Percentiles rank a stretch among this genome's conserved stretches.
Conservation (phyloP, 192 early-diverging fungal species). For the Coemansia sp. region DNA sequence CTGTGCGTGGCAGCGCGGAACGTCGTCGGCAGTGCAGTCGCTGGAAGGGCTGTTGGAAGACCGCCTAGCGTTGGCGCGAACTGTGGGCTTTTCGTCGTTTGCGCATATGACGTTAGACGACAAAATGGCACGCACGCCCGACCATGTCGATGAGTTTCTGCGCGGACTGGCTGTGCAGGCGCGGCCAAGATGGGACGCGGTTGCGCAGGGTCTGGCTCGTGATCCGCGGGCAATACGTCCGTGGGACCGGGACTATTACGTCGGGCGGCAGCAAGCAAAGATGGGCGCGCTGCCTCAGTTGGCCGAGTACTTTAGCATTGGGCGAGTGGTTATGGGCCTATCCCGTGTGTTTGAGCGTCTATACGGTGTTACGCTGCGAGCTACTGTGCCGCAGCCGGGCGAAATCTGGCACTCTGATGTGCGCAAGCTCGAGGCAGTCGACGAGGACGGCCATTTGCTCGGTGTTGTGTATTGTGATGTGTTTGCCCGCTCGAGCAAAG, state of each 20-base stretch:
- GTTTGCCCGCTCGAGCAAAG: slow-evolving; percentile 71
- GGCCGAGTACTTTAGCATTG: slow-evolving; percentile 81
- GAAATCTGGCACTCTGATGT: slow-evolving; percentile 93
- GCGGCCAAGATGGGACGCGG: slow-evolving; percentile 53
- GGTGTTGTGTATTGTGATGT: slow-evolving; percentile 96
- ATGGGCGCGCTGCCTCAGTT: slow-evolving; percentile 52
- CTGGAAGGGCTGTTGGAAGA: slow-evolving; percentile 74
- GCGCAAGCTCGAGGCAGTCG: slow-evolving; percentile 84
- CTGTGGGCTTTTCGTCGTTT: slow-evolving; percentile 80
- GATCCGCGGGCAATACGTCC: slow-evolving; percentile 16
- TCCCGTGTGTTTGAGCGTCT: slow-evolving; percentile 80
- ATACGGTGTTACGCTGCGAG: slow-evolving; percentile 84
- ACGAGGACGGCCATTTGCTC: slow-evolving; percentile 80
- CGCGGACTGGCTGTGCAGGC: slow-evolving; percentile 63
- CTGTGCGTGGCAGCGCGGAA: slow-evolving; percentile 70
- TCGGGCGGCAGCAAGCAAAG: slow-evolving; percentile 48
- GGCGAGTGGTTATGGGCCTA: slow-evolving; percentile 80
- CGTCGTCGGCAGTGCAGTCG: slow-evolving; percentile 57
- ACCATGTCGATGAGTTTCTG: slow-evolving; percentile 83
- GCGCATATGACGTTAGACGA: slow-evolving; percentile 81
- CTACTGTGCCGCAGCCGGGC: slow-evolving; percentile 63
- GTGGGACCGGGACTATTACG: slow-evolving; percentile 84
- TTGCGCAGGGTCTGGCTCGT: slow-evolving; percentile 52
- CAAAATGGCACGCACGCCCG: slow-evolving; percentile 89
- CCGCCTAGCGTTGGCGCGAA: slow-evolving; percentile 67